These are phyloP conservation scores for Echium plantagineum DNA, from an alignment of 257 asterid genomes.

Conservation along the genomic window DNA sequence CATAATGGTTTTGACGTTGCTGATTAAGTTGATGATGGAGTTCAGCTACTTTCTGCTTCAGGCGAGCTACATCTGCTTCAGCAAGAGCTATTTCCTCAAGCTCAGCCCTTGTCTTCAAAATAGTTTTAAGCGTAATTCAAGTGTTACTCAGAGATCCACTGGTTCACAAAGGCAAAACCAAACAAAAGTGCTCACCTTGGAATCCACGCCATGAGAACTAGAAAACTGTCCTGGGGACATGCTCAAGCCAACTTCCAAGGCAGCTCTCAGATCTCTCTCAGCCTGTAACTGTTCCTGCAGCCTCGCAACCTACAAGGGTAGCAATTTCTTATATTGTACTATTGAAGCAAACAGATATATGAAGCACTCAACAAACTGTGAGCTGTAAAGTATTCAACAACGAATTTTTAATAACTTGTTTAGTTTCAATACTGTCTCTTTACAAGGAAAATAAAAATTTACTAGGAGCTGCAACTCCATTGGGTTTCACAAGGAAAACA, in stretches of 20 bases:
- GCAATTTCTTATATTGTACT: conserved; percentile 2
- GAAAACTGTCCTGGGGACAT: conserved; percentile 81
- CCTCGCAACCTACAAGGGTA: conserved; percentile 60
- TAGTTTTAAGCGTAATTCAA: conserved; percentile 7
- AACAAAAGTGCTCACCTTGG: conserved; percentile 51
- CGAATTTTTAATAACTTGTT: no score
- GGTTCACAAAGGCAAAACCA: neutral
- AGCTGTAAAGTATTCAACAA: neutral
- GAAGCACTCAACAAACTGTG: neutral
- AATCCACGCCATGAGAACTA: conserved; percentile 77
- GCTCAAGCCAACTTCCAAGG: conserved; percentile 90
- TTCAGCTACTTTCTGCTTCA: conserved; percentile 95
- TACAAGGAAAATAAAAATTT: no score
- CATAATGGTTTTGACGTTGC: conserved; percentile 86
- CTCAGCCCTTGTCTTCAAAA: conserved; percentile 78
- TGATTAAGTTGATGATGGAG: conserved; percentile 94
- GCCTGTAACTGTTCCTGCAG: conserved; percentile 97
- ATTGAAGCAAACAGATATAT: conserved; percentile 5
- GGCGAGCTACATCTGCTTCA: conserved; percentile 91
- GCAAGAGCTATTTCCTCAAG: conserved; percentile 99
- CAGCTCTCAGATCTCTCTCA: conserved; percentile 92
- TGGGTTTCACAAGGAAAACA: neutral
- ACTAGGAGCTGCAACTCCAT: neutral
- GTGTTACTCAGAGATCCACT: neutral
- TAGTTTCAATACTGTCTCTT: neutral